Evolutionary conservation across 1,139 yeast species (phyloP).

Genomic region (Geotrichum candidum): DNA sequence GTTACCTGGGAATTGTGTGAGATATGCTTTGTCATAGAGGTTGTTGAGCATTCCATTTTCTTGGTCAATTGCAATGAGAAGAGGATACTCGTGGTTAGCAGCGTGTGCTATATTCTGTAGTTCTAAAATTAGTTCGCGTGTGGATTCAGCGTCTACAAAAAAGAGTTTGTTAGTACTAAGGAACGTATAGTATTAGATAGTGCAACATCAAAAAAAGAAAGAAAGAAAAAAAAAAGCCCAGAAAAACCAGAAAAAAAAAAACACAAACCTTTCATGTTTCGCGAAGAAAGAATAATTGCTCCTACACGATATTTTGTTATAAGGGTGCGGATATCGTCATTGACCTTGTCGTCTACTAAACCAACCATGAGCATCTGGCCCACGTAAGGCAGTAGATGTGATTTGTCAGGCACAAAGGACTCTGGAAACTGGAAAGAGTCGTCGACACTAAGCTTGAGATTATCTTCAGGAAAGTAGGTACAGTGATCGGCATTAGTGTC

Average conservation of each 20-base stretch:
- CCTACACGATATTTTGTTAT: constrained; percentile 51
- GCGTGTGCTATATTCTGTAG: constrained; percentile 51
- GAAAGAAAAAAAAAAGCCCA: no score
- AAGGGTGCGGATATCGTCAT: constrained; percentile 51
- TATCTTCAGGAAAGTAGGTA: not conserved
- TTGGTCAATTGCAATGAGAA: constrained; percentile 42
- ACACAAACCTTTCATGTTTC: constrained; percentile 39
- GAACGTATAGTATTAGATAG: not conserved
- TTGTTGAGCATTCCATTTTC: constrained; percentile 51
- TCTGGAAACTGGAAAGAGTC: constrained; percentile 5
- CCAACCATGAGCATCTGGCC: constrained; percentile 62
- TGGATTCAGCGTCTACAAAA: constrained; percentile 45
- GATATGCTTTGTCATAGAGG: constrained; percentile 46
- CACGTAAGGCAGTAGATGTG: constrained; percentile 28
- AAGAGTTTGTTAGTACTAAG: not conserved
- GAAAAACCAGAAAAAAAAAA: not conserved
- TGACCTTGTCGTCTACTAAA: constrained; percentile 52
- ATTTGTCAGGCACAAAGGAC: constrained; percentile 10
- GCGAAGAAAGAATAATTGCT: constrained; percentile 49
- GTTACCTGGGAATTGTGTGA: constrained; percentile 60
- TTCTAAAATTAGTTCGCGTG: constrained; percentile 48
- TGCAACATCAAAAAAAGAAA: not conserved
- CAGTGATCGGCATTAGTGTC: not conserved
- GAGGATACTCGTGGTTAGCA: constrained; percentile 50
- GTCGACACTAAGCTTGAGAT: not conserved